These are phyloP conservation scores for Berberis vulgaris DNA, from an alignment of 164 flowering plant genomes.

Conservation along the genomic window DNA sequence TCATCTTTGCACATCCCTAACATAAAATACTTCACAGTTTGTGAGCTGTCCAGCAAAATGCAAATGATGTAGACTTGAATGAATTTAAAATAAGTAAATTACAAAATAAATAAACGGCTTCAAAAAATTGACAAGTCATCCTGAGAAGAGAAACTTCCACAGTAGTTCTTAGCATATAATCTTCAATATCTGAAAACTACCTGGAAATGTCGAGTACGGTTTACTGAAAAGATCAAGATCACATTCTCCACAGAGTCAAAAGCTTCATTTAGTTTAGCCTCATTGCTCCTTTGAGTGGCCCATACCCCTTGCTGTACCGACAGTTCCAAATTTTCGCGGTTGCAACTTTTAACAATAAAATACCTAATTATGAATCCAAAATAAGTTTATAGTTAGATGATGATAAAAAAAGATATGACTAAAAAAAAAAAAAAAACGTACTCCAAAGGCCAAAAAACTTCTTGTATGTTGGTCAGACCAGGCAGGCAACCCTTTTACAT, in stretches of 20 bases:
- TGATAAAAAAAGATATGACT: not conserved
- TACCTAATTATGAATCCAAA: slow-evolving; percentile 48
- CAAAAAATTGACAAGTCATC: not conserved
- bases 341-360: slow-evolving; percentile 98
- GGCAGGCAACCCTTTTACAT: too few relatives aligned
- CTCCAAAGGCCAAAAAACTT: too few relatives aligned
- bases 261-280: slow-evolving; percentile 97
- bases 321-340: slow-evolving; percentile 91
- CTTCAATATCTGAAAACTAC: slow-evolving; percentile 23
- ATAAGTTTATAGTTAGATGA: slow-evolving; percentile 11
- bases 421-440: not conserved
- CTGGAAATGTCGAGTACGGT: slow-evolving; percentile 97
- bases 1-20: slow-evolving; percentile 99
- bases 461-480: too few relatives aligned
- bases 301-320: slow-evolving; percentile 99
- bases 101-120: too few relatives aligned
- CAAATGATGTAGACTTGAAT: too few relatives aligned
- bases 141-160: not conserved
- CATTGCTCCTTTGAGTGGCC: slow-evolving; percentile 99
- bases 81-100: too few relatives aligned
- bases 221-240: slow-evolving; percentile 93
- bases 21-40: slow-evolving; percentile 7
- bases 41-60: not conserved
- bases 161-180: not conserved
- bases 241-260: slow-evolving; percentile 94